Base-by-base conservation (phyloP, 306 rosid genomes). In the Sicyos baderoa region DNA sequence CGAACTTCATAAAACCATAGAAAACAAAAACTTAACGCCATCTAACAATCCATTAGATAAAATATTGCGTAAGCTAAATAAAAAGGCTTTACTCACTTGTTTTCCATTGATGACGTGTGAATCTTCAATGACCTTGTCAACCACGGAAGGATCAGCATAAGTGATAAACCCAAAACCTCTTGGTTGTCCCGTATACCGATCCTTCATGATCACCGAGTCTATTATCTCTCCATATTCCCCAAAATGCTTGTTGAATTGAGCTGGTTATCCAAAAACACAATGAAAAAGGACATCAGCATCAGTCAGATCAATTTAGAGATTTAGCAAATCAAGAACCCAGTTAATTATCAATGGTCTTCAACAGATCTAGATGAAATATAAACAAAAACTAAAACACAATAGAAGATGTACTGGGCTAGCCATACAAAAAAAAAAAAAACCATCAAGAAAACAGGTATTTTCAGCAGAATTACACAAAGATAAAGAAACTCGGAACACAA, bases 121-220 rank as follows among this genome's bases (percentile, higher is more conserved):
- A 22, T 89, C 98, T 77, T 83, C 87, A 32, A 92, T 89, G 60
- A 92, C 93, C 45, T 69, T 79, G 61, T 92, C 98, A 63, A 92
- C 98, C 21, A 87, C 95, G 13, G 89, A 80, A 57, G 96, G 95
- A 81, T 92, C 88, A 0, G 88, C 89, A 50, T 92, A 92, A 14
- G 93, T 89, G 13, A 92, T 89, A 72, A 92, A 92, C 14, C 98
- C 98, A 19, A 92, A 92, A 13, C 98, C 98, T 72, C 96, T 76
- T 0, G 98, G 89, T 10, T 86, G 87, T 48, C 95, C 91, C 2
- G 96, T 79, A 63, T 83, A 85, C 11, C 96, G 90, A 52, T 92
- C 98, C 54, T 87, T 92, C 98, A 92, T 87, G 42, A 92, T 92
- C 50, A 92, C 96, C 1, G 96, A 87, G 74, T 92, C 98, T 12